Conservation (phyloP, 129 eudicot genomes). For the Tagetes patula region DNA sequence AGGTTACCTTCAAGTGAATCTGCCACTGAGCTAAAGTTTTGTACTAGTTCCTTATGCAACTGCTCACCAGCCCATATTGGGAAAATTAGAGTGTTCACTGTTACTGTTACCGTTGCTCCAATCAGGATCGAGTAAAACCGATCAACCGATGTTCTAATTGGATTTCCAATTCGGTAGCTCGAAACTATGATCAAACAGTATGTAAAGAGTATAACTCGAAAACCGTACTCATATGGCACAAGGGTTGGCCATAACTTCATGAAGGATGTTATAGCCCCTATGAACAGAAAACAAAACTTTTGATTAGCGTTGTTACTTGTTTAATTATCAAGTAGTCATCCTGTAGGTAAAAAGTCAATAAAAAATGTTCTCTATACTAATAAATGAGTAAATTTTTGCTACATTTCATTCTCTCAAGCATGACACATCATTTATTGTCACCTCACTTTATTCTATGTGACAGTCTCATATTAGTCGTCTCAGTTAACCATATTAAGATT, state of each 20-base stretch:
- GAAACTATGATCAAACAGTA: constrained; percentile 75
- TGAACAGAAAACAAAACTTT: constrained; percentile 12
- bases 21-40: constrained; percentile 51
- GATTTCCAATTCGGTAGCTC: constrained; percentile 69
- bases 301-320: no score
- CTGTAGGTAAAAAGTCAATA: no score
- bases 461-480: no score
- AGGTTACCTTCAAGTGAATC: constrained; percentile 68
- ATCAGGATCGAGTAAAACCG: constrained; percentile 66
- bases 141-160: constrained; percentile 51
- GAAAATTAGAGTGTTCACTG: constrained; percentile 50
- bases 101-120: constrained; percentile 59
- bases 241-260: constrained; percentile 77
- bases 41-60: constrained; percentile 63
- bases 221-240: constrained; percentile 69
- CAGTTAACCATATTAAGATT: neutral
- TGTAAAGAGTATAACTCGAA: constrained; percentile 65
- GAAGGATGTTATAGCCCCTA: constrained; percentile 62
- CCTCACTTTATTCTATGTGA: neutral
- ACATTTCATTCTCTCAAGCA: no score
- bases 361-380: no score
- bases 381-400: no score
- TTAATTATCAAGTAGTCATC: no score
- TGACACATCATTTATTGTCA: no score
- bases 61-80: constrained; percentile 91